These are phyloP conservation scores for Trametes sanguinea DNA, from an alignment of 768 basidiomycete genomes.

Conservation along the genomic window DNA sequence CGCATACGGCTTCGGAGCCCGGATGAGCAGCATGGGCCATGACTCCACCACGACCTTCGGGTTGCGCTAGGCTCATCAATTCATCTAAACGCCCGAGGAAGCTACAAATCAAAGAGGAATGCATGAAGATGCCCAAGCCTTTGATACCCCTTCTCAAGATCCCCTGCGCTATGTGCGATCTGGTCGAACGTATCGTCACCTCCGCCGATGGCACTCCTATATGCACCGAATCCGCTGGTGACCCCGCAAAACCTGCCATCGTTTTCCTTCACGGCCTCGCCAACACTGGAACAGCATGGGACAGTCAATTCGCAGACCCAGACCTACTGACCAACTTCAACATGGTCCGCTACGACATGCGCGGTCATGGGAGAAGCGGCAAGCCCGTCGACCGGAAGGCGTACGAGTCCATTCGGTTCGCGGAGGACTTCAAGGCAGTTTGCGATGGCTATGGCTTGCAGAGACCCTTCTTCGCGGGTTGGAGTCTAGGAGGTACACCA, in stretches of 20 bases:
- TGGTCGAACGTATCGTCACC: constrained; percentile 15
- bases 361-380: constrained; percentile 33
- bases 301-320: constrained; percentile 38
- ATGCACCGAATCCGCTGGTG: constrained; percentile 40
- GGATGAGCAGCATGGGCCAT: too few species aligned
- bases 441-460: constrained; percentile 22
- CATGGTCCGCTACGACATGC: constrained; percentile 35
- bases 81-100: too few species aligned
- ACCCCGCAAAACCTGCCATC: constrained; percentile 37
- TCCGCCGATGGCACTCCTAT: constrained; percentile 43
- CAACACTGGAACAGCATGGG: constrained; percentile 37
- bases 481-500: constrained; percentile 26
- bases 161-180: too few species aligned
- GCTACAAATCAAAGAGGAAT: too few species aligned
- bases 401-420: constrained; percentile 25
- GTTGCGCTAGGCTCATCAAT: too few species aligned
- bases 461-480: constrained; percentile 27
- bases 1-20: too few species aligned
- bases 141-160: too few species aligned
- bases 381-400: constrained; percentile 22
- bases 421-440: constrained; percentile 34
- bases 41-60: too few species aligned
- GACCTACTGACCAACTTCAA: constrained; percentile 30
- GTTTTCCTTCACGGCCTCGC: constrained; percentile 46
- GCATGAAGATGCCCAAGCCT: too few species aligned